A percentile compares a stretch with the other conserved stretches of the same genome.
phyloP scores from a whole-genome alignment of 352 stramenopile species.

The Phytopythium chamaehyphon region DNA sequence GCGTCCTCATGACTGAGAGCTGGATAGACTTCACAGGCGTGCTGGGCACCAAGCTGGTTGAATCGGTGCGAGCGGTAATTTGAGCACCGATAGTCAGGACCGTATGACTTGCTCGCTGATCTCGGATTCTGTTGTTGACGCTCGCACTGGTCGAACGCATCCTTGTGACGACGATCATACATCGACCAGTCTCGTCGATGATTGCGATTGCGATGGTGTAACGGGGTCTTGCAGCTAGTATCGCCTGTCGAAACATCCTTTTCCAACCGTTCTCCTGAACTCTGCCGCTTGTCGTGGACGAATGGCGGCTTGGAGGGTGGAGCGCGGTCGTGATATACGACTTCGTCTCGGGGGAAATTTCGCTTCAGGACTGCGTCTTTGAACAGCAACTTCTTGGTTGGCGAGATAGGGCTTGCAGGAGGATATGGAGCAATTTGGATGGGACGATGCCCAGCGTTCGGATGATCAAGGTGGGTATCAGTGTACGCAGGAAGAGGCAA shows the following conservation, averaged over 20 bases:
- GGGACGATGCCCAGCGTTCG: too few relatives aligned
- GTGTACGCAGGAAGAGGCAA: too few relatives aligned
- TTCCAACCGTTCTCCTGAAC: background rate
- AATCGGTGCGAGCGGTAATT: background rate
- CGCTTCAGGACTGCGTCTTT: slow-evolving; percentile 55
- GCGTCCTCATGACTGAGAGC: slow-evolving; percentile 16
- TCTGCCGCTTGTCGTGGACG: background rate
- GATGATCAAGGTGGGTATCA: too few relatives aligned
- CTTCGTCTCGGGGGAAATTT: slow-evolving; percentile 2
- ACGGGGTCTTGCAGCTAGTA: background rate
- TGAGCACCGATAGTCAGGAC: slow-evolving; percentile 1
- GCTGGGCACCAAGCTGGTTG: background rate
- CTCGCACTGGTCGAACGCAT: background rate
- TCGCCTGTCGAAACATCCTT: background rate
- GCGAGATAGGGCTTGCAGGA: slow-evolving; percentile 9
- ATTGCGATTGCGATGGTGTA: background rate
- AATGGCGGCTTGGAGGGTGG: background rate
- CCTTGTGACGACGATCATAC: background rate
- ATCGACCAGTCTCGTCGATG: background rate
- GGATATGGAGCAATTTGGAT: background rate
- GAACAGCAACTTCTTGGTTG: slow-evolving; percentile 33
- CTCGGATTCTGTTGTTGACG: background rate
- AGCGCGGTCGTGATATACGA: background rate
- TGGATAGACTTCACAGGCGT: background rate
- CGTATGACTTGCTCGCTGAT: background rate